These are phyloP conservation scores for Suillus brevipes DNA, from an alignment of 768 basidiomycete species.

Conservation along the genomic window DNA sequence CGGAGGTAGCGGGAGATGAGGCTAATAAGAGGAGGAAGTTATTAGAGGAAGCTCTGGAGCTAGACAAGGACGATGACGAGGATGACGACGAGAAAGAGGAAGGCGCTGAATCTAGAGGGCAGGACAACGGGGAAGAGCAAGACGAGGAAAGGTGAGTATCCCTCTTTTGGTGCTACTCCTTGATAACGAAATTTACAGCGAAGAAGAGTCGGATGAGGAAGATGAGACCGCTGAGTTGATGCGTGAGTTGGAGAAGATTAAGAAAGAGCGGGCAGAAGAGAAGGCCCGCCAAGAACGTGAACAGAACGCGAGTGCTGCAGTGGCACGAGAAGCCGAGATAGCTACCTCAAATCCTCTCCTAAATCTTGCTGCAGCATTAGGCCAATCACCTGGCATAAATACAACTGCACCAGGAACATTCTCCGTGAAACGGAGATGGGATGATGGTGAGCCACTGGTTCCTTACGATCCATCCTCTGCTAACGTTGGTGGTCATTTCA, in stretches of 20 bases:
- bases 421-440: slow-evolving; percentile 92
- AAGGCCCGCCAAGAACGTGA: slow-evolving; percentile 81
- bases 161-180: not conserved
- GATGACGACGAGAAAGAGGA: slow-evolving; percentile 52
- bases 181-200: slow-evolving; percentile 31
- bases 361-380: slow-evolving; percentile 89
- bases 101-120: slow-evolving; percentile 36
- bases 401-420: slow-evolving; percentile 82
- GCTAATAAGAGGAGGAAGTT: slow-evolving; percentile 83
- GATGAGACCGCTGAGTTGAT: slow-evolving; percentile 93
- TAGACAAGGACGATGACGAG: slow-evolving; percentile 90
- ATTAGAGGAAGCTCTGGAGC: slow-evolving; percentile 78
- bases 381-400: slow-evolving; percentile 70
- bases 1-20: slow-evolving; percentile 54
- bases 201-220: slow-evolving; percentile 68
- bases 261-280: slow-evolving; percentile 93
- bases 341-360: slow-evolving; percentile 86
- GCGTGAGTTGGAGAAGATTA: slow-evolving; percentile 97
- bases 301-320: slow-evolving; percentile 58
- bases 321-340: slow-evolving; percentile 76
- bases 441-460: slow-evolving; percentile 65
- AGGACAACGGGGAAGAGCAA: slow-evolving; percentile 38
- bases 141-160: slow-evolving; percentile 47
- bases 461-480: slow-evolving; percentile 4
- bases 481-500: slow-evolving; percentile 32